Percentiles rank a stretch among this genome's conserved stretches.
Evolutionary conservation across 768 basidiomycete genomes (phyloP).

Genomic region (Leucocoprinus leucothites): DNA sequence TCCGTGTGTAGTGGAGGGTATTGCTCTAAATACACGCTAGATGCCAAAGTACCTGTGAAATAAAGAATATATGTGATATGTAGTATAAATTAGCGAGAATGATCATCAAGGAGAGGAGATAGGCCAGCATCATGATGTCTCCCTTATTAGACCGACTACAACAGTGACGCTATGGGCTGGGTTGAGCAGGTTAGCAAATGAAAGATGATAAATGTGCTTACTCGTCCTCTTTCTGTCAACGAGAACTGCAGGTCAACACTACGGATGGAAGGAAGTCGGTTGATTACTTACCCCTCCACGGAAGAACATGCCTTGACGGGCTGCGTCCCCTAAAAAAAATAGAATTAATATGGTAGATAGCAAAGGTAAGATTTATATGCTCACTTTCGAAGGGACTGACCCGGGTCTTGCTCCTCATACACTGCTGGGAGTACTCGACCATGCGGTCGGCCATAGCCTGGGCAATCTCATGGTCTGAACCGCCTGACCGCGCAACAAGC

Average conservation of each 20-base stretch:
- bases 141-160: slow-evolving; percentile 63
- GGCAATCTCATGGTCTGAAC: slow-evolving; percentile 57
- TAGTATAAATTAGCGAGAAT: slow-evolving; percentile 9
- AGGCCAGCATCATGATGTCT: slow-evolving; percentile 39
- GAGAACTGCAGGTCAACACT: slow-evolving; percentile 9
- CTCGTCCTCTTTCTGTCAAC: slow-evolving; percentile 75
- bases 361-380: slow-evolving; percentile 21
- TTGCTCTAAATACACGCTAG: slow-evolving; percentile 8
- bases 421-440: slow-evolving; percentile 63
- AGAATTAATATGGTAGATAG: slow-evolving; percentile 1
- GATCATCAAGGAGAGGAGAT: not conserved
- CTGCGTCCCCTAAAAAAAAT: slow-evolving; percentile 50
- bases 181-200: slow-evolving; percentile 16
- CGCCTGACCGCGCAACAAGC: slow-evolving; percentile 54
- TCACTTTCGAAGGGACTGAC: slow-evolving; percentile 75
- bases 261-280: not conserved
- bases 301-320: slow-evolving; percentile 60
- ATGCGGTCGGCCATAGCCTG: slow-evolving; percentile 72
- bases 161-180: slow-evolving; percentile 57
- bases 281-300: slow-evolving; percentile 67
- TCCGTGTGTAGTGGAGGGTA: slow-evolving; percentile 6
- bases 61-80: slow-evolving; percentile 13
- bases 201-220: slow-evolving; percentile 34
- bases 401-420: slow-evolving; percentile 65
- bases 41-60: slow-evolving; percentile 15